Base-by-base conservation (phyloP, 805 yeast species). In the Lipomyces kockii region DNA sequence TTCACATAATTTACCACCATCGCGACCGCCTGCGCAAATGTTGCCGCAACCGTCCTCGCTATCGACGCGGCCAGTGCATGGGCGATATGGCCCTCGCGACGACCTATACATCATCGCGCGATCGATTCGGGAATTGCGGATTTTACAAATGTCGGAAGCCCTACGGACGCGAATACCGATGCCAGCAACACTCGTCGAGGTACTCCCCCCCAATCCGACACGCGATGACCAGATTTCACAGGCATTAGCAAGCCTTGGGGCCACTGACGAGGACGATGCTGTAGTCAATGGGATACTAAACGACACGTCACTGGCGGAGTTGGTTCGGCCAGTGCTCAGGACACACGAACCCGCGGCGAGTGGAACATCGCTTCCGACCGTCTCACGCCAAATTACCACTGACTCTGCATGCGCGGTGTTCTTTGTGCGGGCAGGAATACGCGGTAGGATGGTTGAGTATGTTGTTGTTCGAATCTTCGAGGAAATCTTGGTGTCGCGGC, bases 191-290 rank as follows among this genome's bases (percentile, higher is more conserved):
- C 49, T 43, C 49, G 22, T 8, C 20, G 49, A 43, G 20, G 22
- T 43, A 6, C 53, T 58, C 14, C 32, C 34, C 27, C 39, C 55
- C 27, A 52, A 56, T 22, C 61, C 35, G 20, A 61, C 32, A 14
- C 37, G 53, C 11, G 39, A 43, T 20, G 20, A 60, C 17, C 25
- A 22, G 35, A 27, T 52, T 35, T 20, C 37, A 1, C 49, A n/a
- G 5, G 49, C 9, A n/a, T 17, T 43, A 7, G 20, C 4, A 17
- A 6, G 9, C 8, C 49, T 43, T 3, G 20, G 11, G 9, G 1
- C 1, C 2, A n/a, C 49, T 43, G 49, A 17, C 9, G 22, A 17
- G 20, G 49, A 43, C 3, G 27, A 25, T 25, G 20, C 29, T 9
- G 29, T 2, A 2, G 59, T n/a, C 22, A 56, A 11, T 32, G 20